Percentiles rank a stretch among this genome's conserved stretches.
phyloP scores from a whole-genome alignment of 202 grass and related monocot genomes.

The Schoenoplectus triqueter region DNA sequence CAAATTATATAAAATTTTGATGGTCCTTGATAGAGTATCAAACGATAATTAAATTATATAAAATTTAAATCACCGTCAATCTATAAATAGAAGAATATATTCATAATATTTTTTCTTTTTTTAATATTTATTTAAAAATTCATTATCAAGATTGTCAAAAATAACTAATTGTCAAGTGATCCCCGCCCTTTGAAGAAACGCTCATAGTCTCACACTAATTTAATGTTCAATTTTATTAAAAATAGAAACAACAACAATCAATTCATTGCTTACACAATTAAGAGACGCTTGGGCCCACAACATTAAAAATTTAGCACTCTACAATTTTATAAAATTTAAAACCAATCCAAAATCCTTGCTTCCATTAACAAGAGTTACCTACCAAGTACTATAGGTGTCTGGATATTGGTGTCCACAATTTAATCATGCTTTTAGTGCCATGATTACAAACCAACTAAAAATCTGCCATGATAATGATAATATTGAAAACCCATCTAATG shows the following conservation, averaged over 20 bases:
- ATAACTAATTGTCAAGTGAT: no score
- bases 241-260: background rate
- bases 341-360: background rate
- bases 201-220: background rate
- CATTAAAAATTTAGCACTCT: background rate
- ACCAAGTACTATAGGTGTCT: background rate
- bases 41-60: no score
- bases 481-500: background rate
- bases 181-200: no score
- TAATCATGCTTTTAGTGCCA: background rate
- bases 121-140: no score
- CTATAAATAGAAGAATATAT: no score
- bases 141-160: no score
- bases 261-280: background rate
- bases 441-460: conserved; percentile 14
- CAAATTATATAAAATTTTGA: no score
- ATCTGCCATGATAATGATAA: conserved; percentile 26
- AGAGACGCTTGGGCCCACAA: background rate
- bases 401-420: background rate
- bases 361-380: conserved; percentile 16
- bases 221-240: background rate
- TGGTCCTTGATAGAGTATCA: no score
- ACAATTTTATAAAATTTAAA: conserved; percentile 10
- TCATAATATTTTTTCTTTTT: no score
- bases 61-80: no score